Conservation (phyloP, 2,329 filamentous ascomycete species). For the Talaromyces sp. region DNA sequence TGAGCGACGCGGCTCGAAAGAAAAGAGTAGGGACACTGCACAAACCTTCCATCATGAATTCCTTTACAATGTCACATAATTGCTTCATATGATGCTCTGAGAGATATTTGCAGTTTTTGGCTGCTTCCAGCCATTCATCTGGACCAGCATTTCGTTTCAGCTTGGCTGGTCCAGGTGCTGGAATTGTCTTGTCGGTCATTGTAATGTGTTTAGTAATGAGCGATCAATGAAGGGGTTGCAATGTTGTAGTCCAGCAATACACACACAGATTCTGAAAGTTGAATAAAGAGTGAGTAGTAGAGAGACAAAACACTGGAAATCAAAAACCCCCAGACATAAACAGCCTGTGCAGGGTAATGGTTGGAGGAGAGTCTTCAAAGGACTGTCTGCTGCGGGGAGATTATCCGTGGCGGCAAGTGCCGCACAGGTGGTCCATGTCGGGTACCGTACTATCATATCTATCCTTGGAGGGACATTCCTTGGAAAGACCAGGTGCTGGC, state of each 20-base stretch:
- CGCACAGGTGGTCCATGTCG: neutral
- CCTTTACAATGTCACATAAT: constrained; percentile 97
- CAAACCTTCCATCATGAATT: constrained; percentile 95
- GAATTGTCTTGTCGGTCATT: constrained; percentile 60
- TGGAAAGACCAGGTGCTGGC: neutral
- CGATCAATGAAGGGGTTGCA: constrained; percentile 21
- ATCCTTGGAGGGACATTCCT: neutral
- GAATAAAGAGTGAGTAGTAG: neutral
- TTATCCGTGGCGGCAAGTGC: constrained; percentile 6
- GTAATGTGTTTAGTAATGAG: constrained; percentile 6
- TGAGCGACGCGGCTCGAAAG: constrained; percentile 22
- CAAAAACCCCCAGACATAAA: constrained; percentile 8
- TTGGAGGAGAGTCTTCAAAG: neutral
- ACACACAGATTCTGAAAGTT: neutral
- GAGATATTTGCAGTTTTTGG: constrained; percentile 95
- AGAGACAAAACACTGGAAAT: neutral
- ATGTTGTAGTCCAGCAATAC: neutral
- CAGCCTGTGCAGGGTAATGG: constrained; percentile 10
- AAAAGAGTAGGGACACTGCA: neutral
- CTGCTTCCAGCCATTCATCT: constrained; percentile 95
- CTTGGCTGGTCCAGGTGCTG: constrained; percentile 86
- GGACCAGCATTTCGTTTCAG: constrained; percentile 79
- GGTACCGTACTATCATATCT: neutral
- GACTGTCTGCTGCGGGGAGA: constrained; percentile 8
- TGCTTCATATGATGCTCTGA: constrained; percentile 98